Evolutionary conservation across 306 rosid species (phyloP), one percentile per base, ranked within the genome.

Genomic region (Vigna radiata): DNA sequence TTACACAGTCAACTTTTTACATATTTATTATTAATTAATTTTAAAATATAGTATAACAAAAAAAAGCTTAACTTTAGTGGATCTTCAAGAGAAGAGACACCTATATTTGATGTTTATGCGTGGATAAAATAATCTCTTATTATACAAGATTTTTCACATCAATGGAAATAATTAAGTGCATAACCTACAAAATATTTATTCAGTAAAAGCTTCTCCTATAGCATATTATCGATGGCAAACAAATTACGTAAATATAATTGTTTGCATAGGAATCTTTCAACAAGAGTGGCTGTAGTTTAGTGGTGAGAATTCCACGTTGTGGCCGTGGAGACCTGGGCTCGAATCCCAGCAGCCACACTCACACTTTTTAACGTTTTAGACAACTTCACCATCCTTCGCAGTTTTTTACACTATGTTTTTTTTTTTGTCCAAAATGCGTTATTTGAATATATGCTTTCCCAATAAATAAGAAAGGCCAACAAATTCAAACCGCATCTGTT

Each of bases 241-340:
- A n/a, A n/a, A n/a, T n/a, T n/a, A n/a, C n/a, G n/a, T n/a, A n/a
- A n/a, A n/a, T n/a, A n/a, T n/a, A n/a, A n/a, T n/a, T n/a, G n/a
- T 2, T 31, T 31, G 4, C 7, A 33, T 0, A 31, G 36, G 1
- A 31, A 0, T 0, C 2, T 31, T 5, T 5, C 41, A 36, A 1
- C 44, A 48, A 5, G 0, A 21, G 81, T 81, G 85, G 81, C 81
- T 75, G 73, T 81, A 75, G 81, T 81, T 81, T 68, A 81, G 84
- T 81, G 81, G 81, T 75, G 9, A 81, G 84, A 75, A 76, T 81
- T 81, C 85, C 85, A 76, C 81, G 81, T 82, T 82, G 85, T 82
- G 85, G 82, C 85, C 82, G 78, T 76, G 82, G 85, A 82, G 85
- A 82, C 85, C 85, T 76, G 82, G 81, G 78, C 82, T 82, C 82